These are phyloP conservation scores for Cenchrus purpureus DNA, from an alignment of 176 grass and related monocot species.

Conservation along the genomic window DNA sequence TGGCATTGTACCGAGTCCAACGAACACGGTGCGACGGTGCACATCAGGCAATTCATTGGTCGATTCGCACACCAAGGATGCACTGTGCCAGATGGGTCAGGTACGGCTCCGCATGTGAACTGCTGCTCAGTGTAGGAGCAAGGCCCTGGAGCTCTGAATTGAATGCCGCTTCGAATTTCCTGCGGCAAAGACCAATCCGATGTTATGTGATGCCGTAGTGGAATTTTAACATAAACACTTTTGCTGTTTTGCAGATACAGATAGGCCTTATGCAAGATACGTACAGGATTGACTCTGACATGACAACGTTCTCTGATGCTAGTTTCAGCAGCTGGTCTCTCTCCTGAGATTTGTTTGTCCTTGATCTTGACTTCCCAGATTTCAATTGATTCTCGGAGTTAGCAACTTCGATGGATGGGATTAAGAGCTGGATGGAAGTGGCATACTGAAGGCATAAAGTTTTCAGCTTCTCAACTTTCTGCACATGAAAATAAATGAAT, in stretches of 20 bases:
- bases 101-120: conserved; percentile 88
- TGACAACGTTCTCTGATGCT: conserved; percentile 62
- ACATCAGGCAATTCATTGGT: conserved; percentile 46
- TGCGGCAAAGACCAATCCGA: conserved; percentile 42
- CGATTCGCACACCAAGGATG: conserved; percentile 76
- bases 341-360: conserved; percentile 47
- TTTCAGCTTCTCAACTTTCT: conserved; percentile 97
- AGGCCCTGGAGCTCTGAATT: conserved; percentile 91
- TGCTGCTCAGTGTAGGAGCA: conserved; percentile 65
- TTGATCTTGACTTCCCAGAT: conserved; percentile 45
- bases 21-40: background rate
- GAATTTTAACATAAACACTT: background rate
- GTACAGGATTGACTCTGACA: conserved; percentile 85
- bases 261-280: background rate
- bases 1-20: background rate
- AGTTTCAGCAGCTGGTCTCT: conserved; percentile 63
- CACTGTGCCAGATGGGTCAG: conserved; percentile 89
- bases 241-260: too few species aligned
- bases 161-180: conserved; percentile 92
- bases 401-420: conserved; percentile 68
- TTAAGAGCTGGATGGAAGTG: conserved; percentile 80
- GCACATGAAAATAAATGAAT: conserved; percentile 34
- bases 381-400: conserved; percentile 51
- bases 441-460: conserved; percentile 84
- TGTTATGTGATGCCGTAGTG: conserved; percentile 1